These are phyloP conservation scores for Patellifolia procumbens DNA, from an alignment of 179 eudicot genomes.

Conservation along the genomic window DNA sequence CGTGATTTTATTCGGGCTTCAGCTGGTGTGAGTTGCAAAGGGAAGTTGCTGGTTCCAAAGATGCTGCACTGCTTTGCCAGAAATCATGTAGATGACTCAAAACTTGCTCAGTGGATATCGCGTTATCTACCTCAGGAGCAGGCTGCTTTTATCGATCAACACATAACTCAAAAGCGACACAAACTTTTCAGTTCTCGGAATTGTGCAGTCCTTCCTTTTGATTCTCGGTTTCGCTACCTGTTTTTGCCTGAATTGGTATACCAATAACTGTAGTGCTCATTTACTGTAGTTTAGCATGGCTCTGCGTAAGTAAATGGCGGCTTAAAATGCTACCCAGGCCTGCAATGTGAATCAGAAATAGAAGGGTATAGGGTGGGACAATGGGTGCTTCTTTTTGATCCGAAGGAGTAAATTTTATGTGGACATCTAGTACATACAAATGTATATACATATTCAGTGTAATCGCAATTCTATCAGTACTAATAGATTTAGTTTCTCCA, in stretches of 20 bases:
- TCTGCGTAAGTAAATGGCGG: constrained; percentile 8
- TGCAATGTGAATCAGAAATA: constrained; percentile 26
- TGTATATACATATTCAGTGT: constrained; percentile 35
- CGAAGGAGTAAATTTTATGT: not conserved
- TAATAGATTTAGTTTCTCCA: constrained; percentile 7
- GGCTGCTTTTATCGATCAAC: constrained; percentile 38
- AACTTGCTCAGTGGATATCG: constrained; percentile 40
- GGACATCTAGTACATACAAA: constrained; percentile 20
- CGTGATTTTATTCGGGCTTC: constrained; percentile 41
- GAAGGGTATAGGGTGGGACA: constrained; percentile 27
- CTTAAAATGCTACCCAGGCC: constrained; percentile 19
- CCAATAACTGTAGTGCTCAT: constrained; percentile 14
- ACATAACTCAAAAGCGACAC: constrained; percentile 42
- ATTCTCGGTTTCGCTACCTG: constrained; percentile 42
- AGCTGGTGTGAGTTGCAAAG: constrained; percentile 42
- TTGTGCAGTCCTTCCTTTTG: constrained; percentile 37
- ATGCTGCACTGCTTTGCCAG: constrained; percentile 38
- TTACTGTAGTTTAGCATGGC: not conserved
- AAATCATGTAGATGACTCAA: constrained; percentile 38
- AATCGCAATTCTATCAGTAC: constrained; percentile 21
- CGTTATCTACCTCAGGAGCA: constrained; percentile 42
- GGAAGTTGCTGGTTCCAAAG: constrained; percentile 43
- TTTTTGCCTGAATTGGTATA: constrained; percentile 34
- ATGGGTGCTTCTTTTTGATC: constrained; percentile 28
- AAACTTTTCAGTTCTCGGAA: constrained; percentile 35